phyloP scores from a whole-genome alignment of 495 filamentous ascomycete species.

The Hypoxylon crocopeplum region DNA sequence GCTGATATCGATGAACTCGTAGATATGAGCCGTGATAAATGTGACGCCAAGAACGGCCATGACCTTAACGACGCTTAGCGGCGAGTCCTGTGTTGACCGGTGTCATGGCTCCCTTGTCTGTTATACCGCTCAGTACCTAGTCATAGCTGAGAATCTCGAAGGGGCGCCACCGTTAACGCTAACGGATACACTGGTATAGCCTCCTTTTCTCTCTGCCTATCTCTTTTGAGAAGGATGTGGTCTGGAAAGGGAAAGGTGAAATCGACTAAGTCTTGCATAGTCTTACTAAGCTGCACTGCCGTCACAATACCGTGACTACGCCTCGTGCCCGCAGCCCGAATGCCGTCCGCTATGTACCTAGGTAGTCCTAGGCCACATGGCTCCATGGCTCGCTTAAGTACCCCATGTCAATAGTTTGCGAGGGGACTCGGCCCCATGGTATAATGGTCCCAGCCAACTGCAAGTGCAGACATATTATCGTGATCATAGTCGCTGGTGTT shows the following conservation, averaged over 20 bases:
- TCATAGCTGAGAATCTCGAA: neutral
- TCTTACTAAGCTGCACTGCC: neutral
- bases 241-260: constrained; percentile 18
- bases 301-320: constrained; percentile 8
- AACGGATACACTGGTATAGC: neutral
- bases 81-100: neutral
- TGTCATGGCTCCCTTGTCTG: constrained; percentile 3
- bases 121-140: neutral
- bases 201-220: neutral
- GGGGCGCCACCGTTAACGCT: neutral
- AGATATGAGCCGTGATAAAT: constrained; percentile 1
- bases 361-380: constrained; percentile 4
- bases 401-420: constrained; percentile 9
- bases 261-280: neutral
- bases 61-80: neutral
- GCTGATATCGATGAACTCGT: neutral
- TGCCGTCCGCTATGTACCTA: constrained; percentile 4
- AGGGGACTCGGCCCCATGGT: neutral
- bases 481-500: neutral
- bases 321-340: constrained; percentile 14
- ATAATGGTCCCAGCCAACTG: neutral
- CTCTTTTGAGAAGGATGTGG: constrained; percentile 1
- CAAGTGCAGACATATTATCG: neutral
- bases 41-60: constrained; percentile 5
- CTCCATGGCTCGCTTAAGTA: constrained; percentile 10